Evolutionary conservation across 2,329 filamentous ascomycete species (phyloP).

Genomic region (Fusarium coicis): DNA sequence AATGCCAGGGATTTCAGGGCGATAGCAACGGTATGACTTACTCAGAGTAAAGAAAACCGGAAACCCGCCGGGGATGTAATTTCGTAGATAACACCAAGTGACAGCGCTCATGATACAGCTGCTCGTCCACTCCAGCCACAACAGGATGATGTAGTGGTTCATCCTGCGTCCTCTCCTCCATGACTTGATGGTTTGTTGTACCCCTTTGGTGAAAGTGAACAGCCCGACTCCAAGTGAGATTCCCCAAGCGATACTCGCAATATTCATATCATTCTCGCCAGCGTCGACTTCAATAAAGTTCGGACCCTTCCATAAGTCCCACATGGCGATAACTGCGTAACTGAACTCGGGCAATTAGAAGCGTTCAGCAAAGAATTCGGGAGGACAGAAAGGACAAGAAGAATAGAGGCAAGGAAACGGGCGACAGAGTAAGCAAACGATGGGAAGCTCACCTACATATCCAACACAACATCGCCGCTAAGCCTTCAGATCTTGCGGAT

Average conservation of each 20-base stretch:
- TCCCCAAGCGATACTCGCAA: slow-evolving; percentile 45
- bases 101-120: slow-evolving; percentile 43
- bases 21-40: neutral
- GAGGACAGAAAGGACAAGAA: neutral
- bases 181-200: slow-evolving; percentile 38
- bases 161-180: slow-evolving; percentile 37
- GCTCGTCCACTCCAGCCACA: slow-evolving; percentile 42
- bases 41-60: slow-evolving; percentile 39
- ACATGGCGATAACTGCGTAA: slow-evolving; percentile 16
- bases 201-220: slow-evolving; percentile 40
- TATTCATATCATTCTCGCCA: slow-evolving; percentile 40
- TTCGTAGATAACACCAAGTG: slow-evolving; percentile 42
- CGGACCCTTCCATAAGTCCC: slow-evolving; percentile 30
- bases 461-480: slow-evolving; percentile 20
- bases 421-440: neutral
- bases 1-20: neutral
- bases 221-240: slow-evolving; percentile 42
- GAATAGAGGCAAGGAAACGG: neutral
- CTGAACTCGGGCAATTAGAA: neutral
- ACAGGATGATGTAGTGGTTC: slow-evolving; percentile 39
- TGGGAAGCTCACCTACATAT: slow-evolving; percentile 32
- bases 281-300: slow-evolving; percentile 23
- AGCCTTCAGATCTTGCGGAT: slow-evolving; percentile 9
- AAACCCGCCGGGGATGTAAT: slow-evolving; percentile 41
- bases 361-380: neutral